Percentiles rank a stretch among this genome's conserved stretches.
Evolutionary conservation across 495 filamentous ascomycete genomes (phyloP).

Genomic region (Hamigera avellanea): DNA sequence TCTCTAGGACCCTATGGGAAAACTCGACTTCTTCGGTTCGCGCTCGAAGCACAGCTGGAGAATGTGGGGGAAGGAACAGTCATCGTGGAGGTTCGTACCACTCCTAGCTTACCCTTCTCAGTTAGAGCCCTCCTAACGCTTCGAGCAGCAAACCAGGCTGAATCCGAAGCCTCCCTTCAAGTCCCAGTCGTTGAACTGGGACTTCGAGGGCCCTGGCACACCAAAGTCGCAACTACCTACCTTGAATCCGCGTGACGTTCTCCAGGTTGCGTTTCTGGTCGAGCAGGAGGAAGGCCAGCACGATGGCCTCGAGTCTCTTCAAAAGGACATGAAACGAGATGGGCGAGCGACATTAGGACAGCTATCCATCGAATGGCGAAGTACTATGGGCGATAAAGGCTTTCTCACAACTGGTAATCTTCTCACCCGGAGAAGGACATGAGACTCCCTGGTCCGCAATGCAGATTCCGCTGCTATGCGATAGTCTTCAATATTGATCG

Average conservation of each 20-base stretch:
- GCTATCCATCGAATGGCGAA: slow-evolving; percentile 76
- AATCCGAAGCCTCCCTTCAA: slow-evolving; percentile 45
- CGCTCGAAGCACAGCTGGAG: slow-evolving; percentile 88
- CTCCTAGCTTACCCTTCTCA: background rate
- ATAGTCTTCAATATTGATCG: no score
- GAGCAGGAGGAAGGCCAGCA: slow-evolving; percentile 48
- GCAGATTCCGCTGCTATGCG: no score
- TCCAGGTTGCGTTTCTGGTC: slow-evolving; percentile 84
- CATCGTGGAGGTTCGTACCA: slow-evolving; percentile 25
- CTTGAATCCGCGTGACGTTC: slow-evolving; percentile 72
- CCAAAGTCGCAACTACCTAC: slow-evolving; percentile 39
- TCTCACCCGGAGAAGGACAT: slow-evolving; percentile 44
- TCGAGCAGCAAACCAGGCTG: slow-evolving; percentile 34
- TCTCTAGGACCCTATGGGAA: slow-evolving; percentile 35
- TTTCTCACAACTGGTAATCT: slow-evolving; percentile 80
- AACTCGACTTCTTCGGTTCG: slow-evolving; percentile 34
- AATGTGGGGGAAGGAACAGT: slow-evolving; percentile 58
- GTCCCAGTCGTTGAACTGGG: slow-evolving; percentile 48
- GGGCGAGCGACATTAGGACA: slow-evolving; percentile 64
- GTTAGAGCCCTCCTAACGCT: slow-evolving; percentile 2
- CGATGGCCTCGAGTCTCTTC: slow-evolving; percentile 32
- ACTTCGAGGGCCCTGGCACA: slow-evolving; percentile 21
- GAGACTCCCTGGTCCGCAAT: background rate
- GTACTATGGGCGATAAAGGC: slow-evolving; percentile 81
- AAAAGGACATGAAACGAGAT: slow-evolving; percentile 43